Base-by-base conservation (phyloP, 2,329 filamentous ascomycete genomes). In the Onygena corvina region DNA sequence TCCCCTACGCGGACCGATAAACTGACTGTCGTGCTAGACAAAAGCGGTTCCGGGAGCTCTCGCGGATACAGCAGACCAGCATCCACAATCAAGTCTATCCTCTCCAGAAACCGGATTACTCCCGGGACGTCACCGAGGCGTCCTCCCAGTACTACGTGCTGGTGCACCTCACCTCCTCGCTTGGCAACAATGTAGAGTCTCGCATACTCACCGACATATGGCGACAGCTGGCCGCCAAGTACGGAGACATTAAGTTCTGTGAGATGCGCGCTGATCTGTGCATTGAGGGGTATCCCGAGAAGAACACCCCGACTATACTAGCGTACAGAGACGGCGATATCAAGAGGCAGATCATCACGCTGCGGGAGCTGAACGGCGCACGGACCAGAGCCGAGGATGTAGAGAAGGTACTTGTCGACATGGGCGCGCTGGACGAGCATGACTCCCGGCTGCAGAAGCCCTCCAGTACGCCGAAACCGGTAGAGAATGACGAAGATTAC, bases 161-260 rank as follows among this genome's bases (percentile, higher is more conserved):
- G 33, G 87, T 96, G 46, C 83, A 94, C 57, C 74, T 96, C 46
- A 90, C 83, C 4, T 87, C 85, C 3, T 77, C 84, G 0, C 71
- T 81, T 52, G 83, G 85, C 46, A 84, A 79, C 47, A 95, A 95
- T 60, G 76, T 83, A 29, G 89, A 96, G 68, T 94, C 88, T 2
- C 77, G 84, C 52, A 73, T 95, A 2, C 69, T 96, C 58, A 81
- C 82, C 0, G 84, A 94, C 61, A 73, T 95, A 16, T 98, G 90
- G 89, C 76, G 83, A 30, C 80, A 88, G 60, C 76, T 92, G 34
- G 90, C 92, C 0, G 70, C 68, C 52, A 87, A 90, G 60, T 98
- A 88, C 61, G 87, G 88, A 16, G 90, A 98, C 56, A 73, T 98
- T 65, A 98, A 98, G 69, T 98, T 98, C 68, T 96, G 90, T 65